phyloP scores from a whole-genome alignment of 2,329 filamentous ascomycete species.

The Apiospora saccharicola region DNA sequence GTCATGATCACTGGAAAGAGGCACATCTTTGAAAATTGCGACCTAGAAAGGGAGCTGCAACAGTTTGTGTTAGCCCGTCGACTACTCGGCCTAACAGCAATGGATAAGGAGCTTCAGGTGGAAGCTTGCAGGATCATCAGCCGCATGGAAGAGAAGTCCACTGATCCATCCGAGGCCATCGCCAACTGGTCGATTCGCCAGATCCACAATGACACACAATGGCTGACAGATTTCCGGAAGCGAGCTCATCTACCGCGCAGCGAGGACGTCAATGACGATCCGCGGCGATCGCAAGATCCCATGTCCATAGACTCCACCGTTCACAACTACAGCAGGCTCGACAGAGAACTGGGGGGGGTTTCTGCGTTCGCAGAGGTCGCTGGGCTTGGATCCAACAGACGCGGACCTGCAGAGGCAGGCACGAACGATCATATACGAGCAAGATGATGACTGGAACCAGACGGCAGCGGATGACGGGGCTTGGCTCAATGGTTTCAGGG shows the following conservation, averaged over 20 bases:
- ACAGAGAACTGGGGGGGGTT: conserved; percentile 62
- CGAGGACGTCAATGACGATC: conserved; percentile 59
- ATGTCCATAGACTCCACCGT: conserved; percentile 66
- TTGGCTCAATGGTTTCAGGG: conserved; percentile 62
- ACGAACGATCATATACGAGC: conserved; percentile 65
- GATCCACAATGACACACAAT: conserved; percentile 57
- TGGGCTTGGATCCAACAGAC: conserved; percentile 59
- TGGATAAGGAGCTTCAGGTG: conserved; percentile 66
- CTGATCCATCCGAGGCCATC: conserved; percentile 56
- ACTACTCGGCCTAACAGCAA: conserved; percentile 64
- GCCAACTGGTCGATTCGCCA: conserved; percentile 65
- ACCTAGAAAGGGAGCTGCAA: conserved; percentile 61
- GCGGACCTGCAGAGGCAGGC: conserved; percentile 63
- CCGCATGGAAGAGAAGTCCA: conserved; percentile 61
- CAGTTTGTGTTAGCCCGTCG: conserved; percentile 60
- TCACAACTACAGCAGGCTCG: conserved; percentile 64
- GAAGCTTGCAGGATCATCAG: conserved; percentile 66
- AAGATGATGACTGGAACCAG: conserved; percentile 69
- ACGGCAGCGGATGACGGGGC: conserved; percentile 64
- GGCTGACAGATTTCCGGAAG: conserved; percentile 63
- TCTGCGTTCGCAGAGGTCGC: conserved; percentile 51
- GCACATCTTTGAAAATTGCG: conserved; percentile 63
- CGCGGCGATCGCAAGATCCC: conserved; percentile 59
- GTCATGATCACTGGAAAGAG: conserved; percentile 66
- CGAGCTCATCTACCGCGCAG: conserved; percentile 64